phyloP scores from a whole-genome alignment of 139 green algal genomes.

The Picochlorum costavermella region DNA sequence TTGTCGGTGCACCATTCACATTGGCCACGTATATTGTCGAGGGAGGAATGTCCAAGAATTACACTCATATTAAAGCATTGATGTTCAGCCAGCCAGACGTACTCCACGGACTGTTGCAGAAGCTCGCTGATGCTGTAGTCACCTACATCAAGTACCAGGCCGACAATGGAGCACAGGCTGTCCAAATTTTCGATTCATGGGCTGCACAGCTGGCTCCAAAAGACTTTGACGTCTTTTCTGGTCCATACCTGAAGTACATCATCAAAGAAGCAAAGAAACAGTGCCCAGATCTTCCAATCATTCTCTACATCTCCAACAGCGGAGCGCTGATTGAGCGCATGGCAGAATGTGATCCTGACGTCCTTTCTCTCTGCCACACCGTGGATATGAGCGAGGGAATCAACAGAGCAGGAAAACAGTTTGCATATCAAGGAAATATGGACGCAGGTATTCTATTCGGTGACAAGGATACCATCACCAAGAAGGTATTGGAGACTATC shows the following conservation, averaged over 20 bases:
- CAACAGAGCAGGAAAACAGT: conserved; percentile 60
- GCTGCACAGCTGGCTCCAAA: conserved; percentile 69
- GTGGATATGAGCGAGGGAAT: conserved; percentile 82
- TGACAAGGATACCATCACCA: conserved; percentile 63
- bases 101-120: conserved; percentile 52
- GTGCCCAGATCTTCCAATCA: conserved; percentile 79
- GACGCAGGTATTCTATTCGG: conserved; percentile 85
- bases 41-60: conserved; percentile 76
- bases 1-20: conserved; percentile 89
- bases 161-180: conserved; percentile 69
- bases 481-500: conserved; percentile 68
- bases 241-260: conserved; percentile 77
- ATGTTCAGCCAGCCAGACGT: conserved; percentile 67
- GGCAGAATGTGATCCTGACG: conserved; percentile 70
- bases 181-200: conserved; percentile 97
- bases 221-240: conserved; percentile 87
- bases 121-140: conserved; percentile 77
- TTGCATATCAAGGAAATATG: conserved; percentile 89
- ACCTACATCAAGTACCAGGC: conserved; percentile 88
- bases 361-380: conserved; percentile 76
- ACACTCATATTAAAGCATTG: conserved; percentile 79
- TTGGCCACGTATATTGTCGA: conserved; percentile 93
- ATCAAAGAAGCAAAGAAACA: conserved; percentile 39
- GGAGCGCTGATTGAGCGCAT: conserved; percentile 90
- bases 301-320: conserved; percentile 86